These are phyloP conservation scores for Cytospora leucostoma DNA, from an alignment of 2,329 filamentous ascomycete genomes.

Conservation along the genomic window DNA sequence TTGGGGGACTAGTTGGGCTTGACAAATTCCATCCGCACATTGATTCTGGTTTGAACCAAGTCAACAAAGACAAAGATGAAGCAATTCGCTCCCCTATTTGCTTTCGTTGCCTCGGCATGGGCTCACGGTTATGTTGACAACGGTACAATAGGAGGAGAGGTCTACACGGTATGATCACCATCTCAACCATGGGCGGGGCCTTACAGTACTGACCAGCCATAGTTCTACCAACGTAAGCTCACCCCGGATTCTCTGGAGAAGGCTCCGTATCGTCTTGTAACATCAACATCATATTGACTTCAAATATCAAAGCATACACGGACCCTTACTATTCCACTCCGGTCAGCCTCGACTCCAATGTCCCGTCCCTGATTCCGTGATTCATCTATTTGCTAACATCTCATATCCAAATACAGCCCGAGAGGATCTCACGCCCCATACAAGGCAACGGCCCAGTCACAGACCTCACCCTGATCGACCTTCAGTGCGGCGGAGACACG, in stretches of 20 bases:
- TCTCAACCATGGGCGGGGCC: not conserved
- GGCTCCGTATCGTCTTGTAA: not conserved
- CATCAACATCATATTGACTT: not conserved
- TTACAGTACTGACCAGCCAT: not conserved
- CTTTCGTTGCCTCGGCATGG: constrained; percentile 7
- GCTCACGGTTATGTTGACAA: constrained; percentile 24
- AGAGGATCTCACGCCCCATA: constrained; percentile 58
- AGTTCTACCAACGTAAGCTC: constrained; percentile 24
- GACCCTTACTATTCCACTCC: constrained; percentile 15
- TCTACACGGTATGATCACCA: constrained; percentile 10
- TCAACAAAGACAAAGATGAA: constrained; percentile 10
- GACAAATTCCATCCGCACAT: not conserved
- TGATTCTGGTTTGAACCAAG: not conserved
- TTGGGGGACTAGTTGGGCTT: not conserved
- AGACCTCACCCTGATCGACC: constrained; percentile 52
- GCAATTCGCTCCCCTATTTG: constrained; percentile 1
- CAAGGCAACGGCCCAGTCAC: constrained; percentile 60
- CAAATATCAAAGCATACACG: not conserved
- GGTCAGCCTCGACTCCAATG: not conserved
- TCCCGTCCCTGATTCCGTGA: not conserved
- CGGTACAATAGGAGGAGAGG: constrained; percentile 17
- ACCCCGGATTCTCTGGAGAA: not conserved
- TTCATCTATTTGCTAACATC: not conserved
- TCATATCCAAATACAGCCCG: constrained; percentile 34
- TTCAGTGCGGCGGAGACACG: constrained; percentile 58